Base-by-base conservation (phyloP, 176 grass and related monocot species). In the Ampelocalamus luodianensis region DNA sequence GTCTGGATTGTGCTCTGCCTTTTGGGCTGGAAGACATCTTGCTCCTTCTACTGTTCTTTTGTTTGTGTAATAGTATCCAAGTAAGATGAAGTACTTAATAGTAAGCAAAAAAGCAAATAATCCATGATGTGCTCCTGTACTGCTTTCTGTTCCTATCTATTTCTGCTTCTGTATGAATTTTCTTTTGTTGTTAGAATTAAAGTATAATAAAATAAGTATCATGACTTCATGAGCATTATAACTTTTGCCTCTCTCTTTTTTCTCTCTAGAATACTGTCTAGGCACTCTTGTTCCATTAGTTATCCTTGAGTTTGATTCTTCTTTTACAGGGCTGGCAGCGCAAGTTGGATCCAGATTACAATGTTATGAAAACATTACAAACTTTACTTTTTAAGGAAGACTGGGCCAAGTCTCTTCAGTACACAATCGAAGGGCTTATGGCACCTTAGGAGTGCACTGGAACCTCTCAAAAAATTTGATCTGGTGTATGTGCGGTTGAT, bases 381-480 rank as follows among this genome's bases (percentile, higher is more conserved):
- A 88, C 88, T 13, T 86, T 99, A 80, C 79, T 96, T 81, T 99
- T 99, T 24, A 99, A 92, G 87, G 89, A 92, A 74, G 97, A 99
- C 65, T 96, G 93, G 97, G 93, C 91, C 13, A 87, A 92, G 65
- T 88, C 87, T 80, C 93, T 99, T 86, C 88, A 91, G 46, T 99
- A 99, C 65, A 99, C 93, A 53, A 99, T 99, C 24, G 93, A 96
- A 86, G 91, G 97, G 56, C 97, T 99, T 46, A 92, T 95, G 90
- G 92, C 89, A 14, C 89, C 94, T 68, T 97, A 92, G 73, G 9
- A 32, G 36, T 68, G 6, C 10, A 10, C 34, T 76, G 23, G 74
- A 50, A 79, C 82, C 78, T 68, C 70, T 44, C 34, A 26, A 90
- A 73, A 82, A 8, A 88, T 90, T 87, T 93, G 81, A 75, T 82